A percentile compares a stretch with the other conserved stretches of the same genome.
phyloP scores from a whole-genome alignment of 1,139 yeast genomes.

The Zygosaccharomyces sapae region DNA sequence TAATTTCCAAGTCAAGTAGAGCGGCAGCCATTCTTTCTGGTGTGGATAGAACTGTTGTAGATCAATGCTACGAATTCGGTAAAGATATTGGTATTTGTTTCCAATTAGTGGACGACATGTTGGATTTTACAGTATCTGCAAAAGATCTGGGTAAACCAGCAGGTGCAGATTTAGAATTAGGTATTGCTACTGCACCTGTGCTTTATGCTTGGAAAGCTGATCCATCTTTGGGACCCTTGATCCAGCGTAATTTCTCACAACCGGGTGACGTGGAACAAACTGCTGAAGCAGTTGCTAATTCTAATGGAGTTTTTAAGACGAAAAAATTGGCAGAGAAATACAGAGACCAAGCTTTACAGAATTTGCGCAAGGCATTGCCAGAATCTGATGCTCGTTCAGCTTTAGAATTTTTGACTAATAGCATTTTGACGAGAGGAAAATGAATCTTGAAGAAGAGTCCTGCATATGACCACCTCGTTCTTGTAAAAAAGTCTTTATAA shows the following conservation, averaged over 20 bases:
- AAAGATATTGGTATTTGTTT: conserved; percentile 91
- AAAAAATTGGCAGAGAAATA: conserved; percentile 71
- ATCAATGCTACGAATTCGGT: conserved; percentile 85
- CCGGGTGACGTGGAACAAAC: conserved; percentile 85
- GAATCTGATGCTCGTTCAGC: conserved; percentile 91
- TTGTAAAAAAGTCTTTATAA: conserved; percentile 2
- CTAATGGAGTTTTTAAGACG: conserved; percentile 75
- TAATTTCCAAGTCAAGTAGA: conserved; percentile 92
- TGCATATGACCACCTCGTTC: neutral
- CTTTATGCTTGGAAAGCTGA: conserved; percentile 88
- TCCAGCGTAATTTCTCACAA: conserved; percentile 72
- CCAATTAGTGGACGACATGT: conserved; percentile 93
- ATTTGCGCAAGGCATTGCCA: conserved; percentile 65
- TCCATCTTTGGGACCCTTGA: conserved; percentile 79
- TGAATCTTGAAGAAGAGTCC: conserved; percentile 32
- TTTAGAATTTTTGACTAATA: conserved; percentile 75
- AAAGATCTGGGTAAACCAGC: conserved; percentile 88
- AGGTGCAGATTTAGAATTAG: conserved; percentile 89
- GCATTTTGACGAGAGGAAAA: conserved; percentile 75
- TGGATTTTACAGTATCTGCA: conserved; percentile 86
- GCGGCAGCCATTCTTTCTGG: conserved; percentile 94
- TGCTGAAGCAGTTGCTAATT: conserved; percentile 62
- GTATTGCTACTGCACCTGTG: conserved; percentile 95
- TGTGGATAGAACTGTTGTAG: conserved; percentile 66
- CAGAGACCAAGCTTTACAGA: conserved; percentile 68